Evolutionary conservation across 305 asterid species (phyloP).

Genomic region (Fraxinus latifolia): DNA sequence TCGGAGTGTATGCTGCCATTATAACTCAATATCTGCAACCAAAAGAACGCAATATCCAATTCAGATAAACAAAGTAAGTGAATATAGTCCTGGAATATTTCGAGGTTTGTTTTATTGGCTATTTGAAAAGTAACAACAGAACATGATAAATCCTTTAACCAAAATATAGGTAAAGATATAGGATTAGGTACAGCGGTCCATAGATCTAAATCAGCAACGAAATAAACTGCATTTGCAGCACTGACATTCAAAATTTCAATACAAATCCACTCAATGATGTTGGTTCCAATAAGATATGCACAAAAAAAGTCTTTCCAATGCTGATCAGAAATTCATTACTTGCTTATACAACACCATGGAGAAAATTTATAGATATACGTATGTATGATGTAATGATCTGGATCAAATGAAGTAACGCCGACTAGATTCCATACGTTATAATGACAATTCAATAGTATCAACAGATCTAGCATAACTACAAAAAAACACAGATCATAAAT

Average conservation of each 20-base stretch:
- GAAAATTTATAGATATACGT: neutral
- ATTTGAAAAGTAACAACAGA: neutral
- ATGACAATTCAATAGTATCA: neutral
- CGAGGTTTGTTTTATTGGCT: neutral
- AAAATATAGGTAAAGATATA: neutral
- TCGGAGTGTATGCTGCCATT: slow-evolving; percentile 61
- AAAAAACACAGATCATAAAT: slow-evolving; percentile 19
- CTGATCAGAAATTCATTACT: slow-evolving; percentile 15
- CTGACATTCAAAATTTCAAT: neutral
- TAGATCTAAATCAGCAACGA: neutral
- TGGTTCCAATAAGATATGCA: slow-evolving; percentile 10
- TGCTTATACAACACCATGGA: neutral
- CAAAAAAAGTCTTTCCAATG: slow-evolving; percentile 15
- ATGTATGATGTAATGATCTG: slow-evolving; percentile 28
- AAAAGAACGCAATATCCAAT: neutral
- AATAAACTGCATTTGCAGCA: neutral
- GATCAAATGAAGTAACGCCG: slow-evolving; percentile 25
- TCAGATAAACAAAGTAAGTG: neutral
- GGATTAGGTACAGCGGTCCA: neutral
- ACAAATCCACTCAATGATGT: slow-evolving; percentile 12
- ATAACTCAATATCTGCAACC: slow-evolving; percentile 25
- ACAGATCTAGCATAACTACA: slow-evolving; percentile 36
- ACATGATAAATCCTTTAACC: neutral
- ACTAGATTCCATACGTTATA: slow-evolving; percentile 14
- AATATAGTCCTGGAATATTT: neutral